phyloP scores from a whole-genome alignment of 495 filamentous ascomycete species.

The Neurospora hispaniola region DNA sequence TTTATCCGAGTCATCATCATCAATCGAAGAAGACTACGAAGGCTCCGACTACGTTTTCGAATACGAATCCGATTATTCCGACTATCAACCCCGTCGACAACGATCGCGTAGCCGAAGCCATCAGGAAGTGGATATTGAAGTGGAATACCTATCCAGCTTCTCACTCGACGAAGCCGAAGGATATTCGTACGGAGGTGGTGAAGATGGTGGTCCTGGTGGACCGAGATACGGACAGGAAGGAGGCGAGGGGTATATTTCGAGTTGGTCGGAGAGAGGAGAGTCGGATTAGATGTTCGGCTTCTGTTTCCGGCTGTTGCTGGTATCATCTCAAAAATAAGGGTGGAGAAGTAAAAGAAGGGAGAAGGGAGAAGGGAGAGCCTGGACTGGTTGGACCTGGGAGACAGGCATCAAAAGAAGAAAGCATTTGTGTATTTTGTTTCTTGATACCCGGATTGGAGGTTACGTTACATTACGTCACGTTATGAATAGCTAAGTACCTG shows the following conservation, averaged over 20 bases:
- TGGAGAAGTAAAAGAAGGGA: too few species aligned
- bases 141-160: not conserved
- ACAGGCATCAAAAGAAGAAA: too few species aligned
- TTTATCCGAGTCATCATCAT: not conserved
- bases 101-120: not conserved
- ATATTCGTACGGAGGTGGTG: not conserved
- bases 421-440: too few species aligned
- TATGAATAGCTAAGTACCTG: too few species aligned
- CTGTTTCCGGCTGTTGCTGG: not conserved
- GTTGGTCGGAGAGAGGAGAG: not conserved
- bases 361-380: too few species aligned
- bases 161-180: not conserved
- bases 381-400: too few species aligned
- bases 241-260: not conserved
- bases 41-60: not conserved
- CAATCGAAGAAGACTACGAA: not conserved
- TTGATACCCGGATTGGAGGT: too few species aligned
- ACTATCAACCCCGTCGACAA: not conserved
- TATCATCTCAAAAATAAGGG: too few species aligned
- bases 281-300: not conserved
- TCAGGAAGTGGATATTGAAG: not conserved
- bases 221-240: not conserved
- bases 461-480: too few species aligned
- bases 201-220: not conserved
- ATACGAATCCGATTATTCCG: not conserved